Base-by-base conservation (phyloP, 495 filamentous ascomycete genomes). In the Aspergillus kassunensis region DNA sequence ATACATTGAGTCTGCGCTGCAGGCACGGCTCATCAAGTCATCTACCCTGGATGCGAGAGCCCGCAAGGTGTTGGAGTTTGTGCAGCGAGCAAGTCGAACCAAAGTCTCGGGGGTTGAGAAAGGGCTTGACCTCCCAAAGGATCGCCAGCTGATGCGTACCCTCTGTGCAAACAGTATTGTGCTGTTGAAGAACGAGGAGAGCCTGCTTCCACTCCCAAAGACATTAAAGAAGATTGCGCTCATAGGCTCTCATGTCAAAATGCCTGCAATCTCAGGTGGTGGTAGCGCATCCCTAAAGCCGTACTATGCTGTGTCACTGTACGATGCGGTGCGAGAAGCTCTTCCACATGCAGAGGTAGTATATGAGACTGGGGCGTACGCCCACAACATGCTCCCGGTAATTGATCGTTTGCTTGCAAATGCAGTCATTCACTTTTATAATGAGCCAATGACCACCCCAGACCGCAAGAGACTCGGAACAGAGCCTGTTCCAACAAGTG, bases 241-340 rank as follows among this genome's bases (percentile, higher is more conserved):
- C 13, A 90, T 93, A 35, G 86, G 87, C n/a, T 85, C 87, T 5
- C 88, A 89, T 61, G 75, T 83, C 24, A 87, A 87, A 58, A 68
- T 78, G 48, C 82, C 88, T 0, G 84, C 86, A 41, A 81, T 81
- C 23, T 81, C 83, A 20, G 88, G 89, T 29, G 89, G 89, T 45
- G 86, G 89, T n/a, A 89, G 84, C 61, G 86, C 88, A 12, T 82
- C 80, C 44, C 72, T 91, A 23, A 82, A 85, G 53, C 85, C 87
- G 16, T 90, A 91, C 62, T 90, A 90, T 62, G 80, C 76, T 23
- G 71, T 83, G 16, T 81, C 81, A 2, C 78, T 83, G 10, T 85
- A 77, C 56, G 81, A 86, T 30, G 84, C 81, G 15, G 78, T 86
- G 16, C 77, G 75, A 15, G 77, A 79, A 50, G 58, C 73, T 25